Conservation (phyloP, 169 alveolate species). For the Prorocentrum cordatum region DNA sequence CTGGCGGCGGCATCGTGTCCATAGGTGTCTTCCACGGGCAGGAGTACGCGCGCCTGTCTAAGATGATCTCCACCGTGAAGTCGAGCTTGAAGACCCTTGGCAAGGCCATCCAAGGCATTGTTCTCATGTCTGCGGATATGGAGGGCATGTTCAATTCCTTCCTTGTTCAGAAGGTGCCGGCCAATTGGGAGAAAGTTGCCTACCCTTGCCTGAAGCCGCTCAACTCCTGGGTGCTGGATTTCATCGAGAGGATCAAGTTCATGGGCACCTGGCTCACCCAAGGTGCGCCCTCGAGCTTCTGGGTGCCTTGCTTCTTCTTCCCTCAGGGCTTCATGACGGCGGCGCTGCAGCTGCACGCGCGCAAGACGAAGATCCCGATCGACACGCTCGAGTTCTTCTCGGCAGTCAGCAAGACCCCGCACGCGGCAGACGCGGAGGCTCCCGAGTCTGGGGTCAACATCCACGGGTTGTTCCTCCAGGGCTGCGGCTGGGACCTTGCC, state of each 20-base stretch:
- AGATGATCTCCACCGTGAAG: constrained; percentile 77
- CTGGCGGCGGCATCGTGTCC: constrained; percentile 77
- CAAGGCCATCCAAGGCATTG: constrained; percentile 79
- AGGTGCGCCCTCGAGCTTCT: constrained; percentile 79
- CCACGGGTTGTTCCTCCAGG: constrained; percentile 82
- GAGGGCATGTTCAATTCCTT: constrained; percentile 78
- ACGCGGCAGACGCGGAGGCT: not conserved
- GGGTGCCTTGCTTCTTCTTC: constrained; percentile 78
- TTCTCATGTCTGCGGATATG: constrained; percentile 81
- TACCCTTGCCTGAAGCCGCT: constrained; percentile 70
- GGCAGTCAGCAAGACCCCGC: constrained; percentile 27
- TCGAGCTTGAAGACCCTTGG: constrained; percentile 77
- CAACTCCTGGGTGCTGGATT: constrained; percentile 73
- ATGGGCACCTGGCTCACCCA: constrained; percentile 76
- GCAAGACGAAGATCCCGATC: constrained; percentile 78
- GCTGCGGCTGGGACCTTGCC: constrained; percentile 1
- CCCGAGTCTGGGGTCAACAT: constrained; percentile 81
- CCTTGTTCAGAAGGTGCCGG: constrained; percentile 75
- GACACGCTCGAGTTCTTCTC: constrained; percentile 79
- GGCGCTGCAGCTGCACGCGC: constrained; percentile 80
- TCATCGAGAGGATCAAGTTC: constrained; percentile 78
- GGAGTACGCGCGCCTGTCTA: constrained; percentile 78
- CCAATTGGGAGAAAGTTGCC: constrained; percentile 34
- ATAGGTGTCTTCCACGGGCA: constrained; percentile 86
- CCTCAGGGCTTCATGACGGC: constrained; percentile 84